These are phyloP conservation scores for Phytopythium sindhum DNA, from an alignment of 352 stramenopile genomes.

Conservation along the genomic window DNA sequence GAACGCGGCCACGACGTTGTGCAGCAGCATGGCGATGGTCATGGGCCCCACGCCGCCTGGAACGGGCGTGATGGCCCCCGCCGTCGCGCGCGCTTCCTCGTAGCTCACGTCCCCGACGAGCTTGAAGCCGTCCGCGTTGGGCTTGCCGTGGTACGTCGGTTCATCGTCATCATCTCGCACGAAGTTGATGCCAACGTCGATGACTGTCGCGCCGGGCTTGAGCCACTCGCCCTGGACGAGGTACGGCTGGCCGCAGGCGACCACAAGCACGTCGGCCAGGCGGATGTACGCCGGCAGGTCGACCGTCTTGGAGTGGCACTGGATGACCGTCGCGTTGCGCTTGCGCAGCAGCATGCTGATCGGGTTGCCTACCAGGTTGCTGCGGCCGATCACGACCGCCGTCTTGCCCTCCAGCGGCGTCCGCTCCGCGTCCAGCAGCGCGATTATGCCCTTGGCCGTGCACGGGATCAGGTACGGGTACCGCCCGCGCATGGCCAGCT, in stretches of 20 bases:
- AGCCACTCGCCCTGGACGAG: slow-evolving; percentile 96
- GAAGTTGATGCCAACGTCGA: slow-evolving; percentile 99
- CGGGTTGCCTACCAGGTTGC: slow-evolving; percentile 97
- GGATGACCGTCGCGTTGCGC: slow-evolving; percentile 96
- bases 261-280: slow-evolving; percentile 96
- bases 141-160: slow-evolving; percentile 37
- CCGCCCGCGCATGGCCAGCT: slow-evolving; percentile 84
- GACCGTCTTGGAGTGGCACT: slow-evolving; percentile 95
- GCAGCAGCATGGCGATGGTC: slow-evolving; percentile 95
- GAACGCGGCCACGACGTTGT: slow-evolving; percentile 83
- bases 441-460: slow-evolving; percentile 97
- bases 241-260: slow-evolving; percentile 93
- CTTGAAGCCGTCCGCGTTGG: slow-evolving; percentile 89
- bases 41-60: slow-evolving; percentile 98
- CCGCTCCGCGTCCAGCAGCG: slow-evolving; percentile 89
- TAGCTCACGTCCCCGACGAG: slow-evolving; percentile 98
- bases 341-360: slow-evolving; percentile 95
- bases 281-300: slow-evolving; percentile 87
- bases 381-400: slow-evolving; percentile 96
- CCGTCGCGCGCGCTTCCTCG: slow-evolving; percentile 72
- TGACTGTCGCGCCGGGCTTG: slow-evolving; percentile 95
- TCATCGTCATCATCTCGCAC: slow-evolving; percentile 67
- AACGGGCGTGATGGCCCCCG: slow-evolving; percentile 95
- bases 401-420: slow-evolving; percentile 92
- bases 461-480: slow-evolving; percentile 92